phyloP scores from a whole-genome alignment of 805 yeast species.

The Candida endomychidarum region DNA sequence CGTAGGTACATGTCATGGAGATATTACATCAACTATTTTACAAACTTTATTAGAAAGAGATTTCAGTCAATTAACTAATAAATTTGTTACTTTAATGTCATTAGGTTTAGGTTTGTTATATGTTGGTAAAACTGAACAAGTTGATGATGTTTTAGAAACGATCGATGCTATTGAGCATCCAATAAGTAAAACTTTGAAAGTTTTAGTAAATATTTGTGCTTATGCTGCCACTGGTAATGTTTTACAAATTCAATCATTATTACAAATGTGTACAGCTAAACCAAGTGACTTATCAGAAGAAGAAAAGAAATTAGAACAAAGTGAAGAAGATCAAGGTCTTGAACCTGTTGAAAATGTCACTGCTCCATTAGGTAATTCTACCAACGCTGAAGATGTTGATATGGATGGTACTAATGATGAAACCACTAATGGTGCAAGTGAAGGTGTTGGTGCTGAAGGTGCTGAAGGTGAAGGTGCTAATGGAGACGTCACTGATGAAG shows the following conservation, averaged over 20 bases:
- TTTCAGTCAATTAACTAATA: conserved; percentile 69
- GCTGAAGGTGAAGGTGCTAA: background rate
- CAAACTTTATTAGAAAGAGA: conserved; percentile 89
- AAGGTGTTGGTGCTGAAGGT: conserved; percentile 16
- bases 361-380: conserved; percentile 23
- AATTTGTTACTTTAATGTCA: conserved; percentile 88
- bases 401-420: conserved; percentile 28
- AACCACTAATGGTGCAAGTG: conserved; percentile 34
- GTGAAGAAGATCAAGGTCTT: conserved; percentile 36
- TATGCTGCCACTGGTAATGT: conserved; percentile 98
- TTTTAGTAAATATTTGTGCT: conserved; percentile 87
- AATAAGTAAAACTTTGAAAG: conserved; percentile 82
- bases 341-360: conserved; percentile 13
- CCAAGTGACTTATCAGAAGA: conserved; percentile 56
- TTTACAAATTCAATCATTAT: conserved; percentile 83
- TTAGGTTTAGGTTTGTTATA: conserved; percentile 88
- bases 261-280: conserved; percentile 84
- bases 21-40: conserved; percentile 85
- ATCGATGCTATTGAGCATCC: conserved; percentile 96
- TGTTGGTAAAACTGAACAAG: conserved; percentile 92
- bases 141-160: conserved; percentile 91
- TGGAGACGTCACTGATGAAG: conserved; percentile 22
- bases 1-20: conserved; percentile 96
- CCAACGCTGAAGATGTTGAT: conserved; percentile 27
- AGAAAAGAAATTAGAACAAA: conserved; percentile 57